Base-by-base conservation (phyloP, 371 early-diverging fungal species). In the Paraphysoderma sedebokerense region DNA sequence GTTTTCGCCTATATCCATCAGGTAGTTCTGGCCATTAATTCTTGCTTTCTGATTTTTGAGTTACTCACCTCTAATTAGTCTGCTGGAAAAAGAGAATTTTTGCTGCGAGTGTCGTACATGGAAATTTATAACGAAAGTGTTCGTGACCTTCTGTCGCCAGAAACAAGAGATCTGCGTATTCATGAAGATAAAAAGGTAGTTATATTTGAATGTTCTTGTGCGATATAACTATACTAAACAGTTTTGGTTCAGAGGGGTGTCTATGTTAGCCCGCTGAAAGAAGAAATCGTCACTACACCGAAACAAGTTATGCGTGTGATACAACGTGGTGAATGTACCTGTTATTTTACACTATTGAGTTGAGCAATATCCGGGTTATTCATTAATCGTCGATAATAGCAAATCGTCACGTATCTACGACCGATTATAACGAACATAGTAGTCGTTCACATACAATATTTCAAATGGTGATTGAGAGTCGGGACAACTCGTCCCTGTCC, bases 121-220 rank as follows among this genome's bases (percentile, higher is more conserved):
- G 98, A 98, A 62, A 92, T 98, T 31, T 98, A 97, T 59, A 92
- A 92, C 60, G 98, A 98, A 53, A 74, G 68, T 5, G 76, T 90
- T 42, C 67, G 72, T 17, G 91, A 92, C 62, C 60, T 92, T 15
- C 62, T 85, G 6, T 60, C 77, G 19, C 88, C 91, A 0, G 70
- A 76, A 13, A 77, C 76, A 33, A 68, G 66, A 34, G 84, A 90
- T 42, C 56, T 92, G 15, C 70, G 77, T 52, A 87, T 91, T 37
- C 81, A 79, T 46, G 88, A 87, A 48, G 79, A 83, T 52, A 60
- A 72, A 39, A 70, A 81, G n/a, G n/a, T n/a, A n/a, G n/a, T n/a
- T n/a, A n/a, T n/a, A n/a, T n/a, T n/a, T n/a, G n/a, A n/a, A n/a
- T n/a, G n/a, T n/a, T n/a, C n/a, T n/a, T n/a, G n/a, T n/a, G n/a